phyloP scores from a whole-genome alignment of 805 yeast species.

The Spathaspora boniae region DNA sequence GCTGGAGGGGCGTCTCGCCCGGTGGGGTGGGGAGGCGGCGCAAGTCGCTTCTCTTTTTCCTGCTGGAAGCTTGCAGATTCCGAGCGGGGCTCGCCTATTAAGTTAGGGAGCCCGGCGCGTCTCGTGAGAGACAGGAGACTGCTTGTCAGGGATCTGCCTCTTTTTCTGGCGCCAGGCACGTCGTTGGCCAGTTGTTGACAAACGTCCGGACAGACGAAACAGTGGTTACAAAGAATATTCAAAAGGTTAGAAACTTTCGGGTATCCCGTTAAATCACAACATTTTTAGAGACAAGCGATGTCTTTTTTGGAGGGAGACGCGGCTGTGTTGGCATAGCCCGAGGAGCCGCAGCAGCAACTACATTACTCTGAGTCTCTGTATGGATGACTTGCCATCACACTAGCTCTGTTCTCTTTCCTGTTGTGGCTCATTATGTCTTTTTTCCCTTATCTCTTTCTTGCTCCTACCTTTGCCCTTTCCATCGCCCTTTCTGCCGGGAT shows the following conservation, averaged over 20 bases:
- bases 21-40: constrained; percentile 16
- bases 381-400: too few relatives aligned
- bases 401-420: too few relatives aligned
- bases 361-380: too few relatives aligned
- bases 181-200: constrained; percentile 25
- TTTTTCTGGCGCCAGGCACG: constrained; percentile 12
- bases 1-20: constrained; percentile 6
- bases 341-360: too few relatives aligned
- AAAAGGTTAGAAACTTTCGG: constrained; percentile 29
- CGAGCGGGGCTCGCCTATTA: constrained; percentile 33
- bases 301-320: constrained; percentile 1
- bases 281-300: constrained; percentile 12
- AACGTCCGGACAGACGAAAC: constrained; percentile 35
- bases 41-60: not conserved
- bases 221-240: constrained; percentile 41
- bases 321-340: too few relatives aligned
- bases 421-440: too few relatives aligned
- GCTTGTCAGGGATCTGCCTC: constrained; percentile 12
- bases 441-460: too few relatives aligned
- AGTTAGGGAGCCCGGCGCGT: constrained; percentile 30
- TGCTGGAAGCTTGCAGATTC: constrained; percentile 16
- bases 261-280: constrained; percentile 48
- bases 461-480: too few relatives aligned
- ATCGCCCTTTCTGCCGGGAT: too few relatives aligned
- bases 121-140: constrained; percentile 1